A percentile compares a stretch with the other conserved stretches of the same genome.
Conservation (phyloP, 2,329 filamentous ascomycete genomes). For the Trichoderma sp. region DNA sequence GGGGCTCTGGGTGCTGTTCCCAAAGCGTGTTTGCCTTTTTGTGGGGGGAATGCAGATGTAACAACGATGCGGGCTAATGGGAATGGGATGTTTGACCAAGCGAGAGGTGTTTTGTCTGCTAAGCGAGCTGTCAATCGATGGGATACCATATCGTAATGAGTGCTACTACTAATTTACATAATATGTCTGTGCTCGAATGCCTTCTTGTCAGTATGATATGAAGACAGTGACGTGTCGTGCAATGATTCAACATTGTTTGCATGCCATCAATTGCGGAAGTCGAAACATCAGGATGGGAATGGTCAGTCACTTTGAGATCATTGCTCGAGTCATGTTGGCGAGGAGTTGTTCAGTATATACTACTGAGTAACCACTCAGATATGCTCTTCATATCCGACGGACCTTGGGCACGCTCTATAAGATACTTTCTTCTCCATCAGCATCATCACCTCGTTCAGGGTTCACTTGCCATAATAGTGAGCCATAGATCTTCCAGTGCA, state of each 20-base stretch:
- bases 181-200: not conserved
- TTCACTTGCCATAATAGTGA: too few species aligned
- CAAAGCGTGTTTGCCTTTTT: not conserved
- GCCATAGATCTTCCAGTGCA: conserved; percentile 51
- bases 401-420: too few species aligned
- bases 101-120: conserved; percentile 4
- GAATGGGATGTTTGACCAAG: conserved; percentile 1
- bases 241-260: not conserved
- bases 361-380: too few species aligned
- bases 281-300: too few species aligned
- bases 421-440: too few species aligned
- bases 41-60: conserved; percentile 4
- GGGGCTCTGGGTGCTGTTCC: not conserved
- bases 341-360: too few species aligned
- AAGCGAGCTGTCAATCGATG: not conserved
- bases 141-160: not conserved
- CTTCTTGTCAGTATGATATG: not conserved
- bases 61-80: not conserved
- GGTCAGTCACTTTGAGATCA: too few species aligned
- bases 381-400: too few species aligned
- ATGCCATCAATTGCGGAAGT: too few species aligned
- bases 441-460: too few species aligned
- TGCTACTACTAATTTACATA: conserved; percentile 1
- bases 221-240: not conserved
- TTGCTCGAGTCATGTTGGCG: not conserved